Conservation (phyloP, 768 basidiomycete genomes). For the Phylloporus sp. region DNA sequence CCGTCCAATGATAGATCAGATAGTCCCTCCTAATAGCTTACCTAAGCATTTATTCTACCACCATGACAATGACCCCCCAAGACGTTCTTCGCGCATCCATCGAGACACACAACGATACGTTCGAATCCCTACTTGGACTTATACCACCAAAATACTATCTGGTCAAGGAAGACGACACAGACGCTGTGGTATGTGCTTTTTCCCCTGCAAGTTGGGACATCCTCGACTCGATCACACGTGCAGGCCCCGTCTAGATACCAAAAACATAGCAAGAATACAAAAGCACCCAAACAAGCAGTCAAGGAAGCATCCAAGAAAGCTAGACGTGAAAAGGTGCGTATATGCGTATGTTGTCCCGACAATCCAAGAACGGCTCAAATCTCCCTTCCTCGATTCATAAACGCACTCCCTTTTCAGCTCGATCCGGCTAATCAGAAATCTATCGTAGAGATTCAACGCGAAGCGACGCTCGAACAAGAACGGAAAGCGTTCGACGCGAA, state of each 20-base stretch:
- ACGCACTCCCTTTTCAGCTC: slow-evolving; percentile 48
- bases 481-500: slow-evolving; percentile 15
- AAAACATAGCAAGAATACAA: slow-evolving; percentile 84
- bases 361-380: too few species aligned
- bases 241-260: slow-evolving; percentile 63
- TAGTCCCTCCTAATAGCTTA: neutral
- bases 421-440: slow-evolving; percentile 89
- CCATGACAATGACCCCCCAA: slow-evolving; percentile 34
- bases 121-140: slow-evolving; percentile 76
- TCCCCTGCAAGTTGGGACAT: neutral
- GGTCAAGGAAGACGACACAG: slow-evolving; percentile 11
- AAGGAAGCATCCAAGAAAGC: slow-evolving; percentile 90
- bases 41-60: neutral
- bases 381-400: neutral
- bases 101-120: slow-evolving; percentile 80
- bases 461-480: slow-evolving; percentile 36
- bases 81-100: slow-evolving; percentile 56
- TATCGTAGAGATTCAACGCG: slow-evolving; percentile 68
- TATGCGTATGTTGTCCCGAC: neutral
- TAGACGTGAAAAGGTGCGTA: slow-evolving; percentile 72
- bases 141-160: slow-evolving; percentile 92
- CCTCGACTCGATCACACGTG: neutral
- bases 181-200: slow-evolving; percentile 11
- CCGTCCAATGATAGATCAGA: too few species aligned
- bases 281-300: slow-evolving; percentile 77